Evolutionary conservation across 139 green algal species (phyloP).

Genomic region (Chlorella sp.): DNA sequence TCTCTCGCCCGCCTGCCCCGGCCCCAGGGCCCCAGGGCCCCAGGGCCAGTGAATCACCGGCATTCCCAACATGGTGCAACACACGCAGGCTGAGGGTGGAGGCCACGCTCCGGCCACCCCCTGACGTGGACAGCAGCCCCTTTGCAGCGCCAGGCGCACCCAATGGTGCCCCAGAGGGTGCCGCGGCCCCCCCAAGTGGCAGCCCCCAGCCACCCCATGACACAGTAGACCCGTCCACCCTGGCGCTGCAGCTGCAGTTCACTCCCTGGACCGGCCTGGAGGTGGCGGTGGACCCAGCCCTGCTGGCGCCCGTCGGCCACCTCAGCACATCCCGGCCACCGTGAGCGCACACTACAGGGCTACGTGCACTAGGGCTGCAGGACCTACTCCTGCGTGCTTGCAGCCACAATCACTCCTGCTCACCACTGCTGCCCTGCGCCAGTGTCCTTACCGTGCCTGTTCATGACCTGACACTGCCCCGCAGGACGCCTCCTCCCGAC

Average conservation of each 20-base stretch:
- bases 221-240: not conserved
- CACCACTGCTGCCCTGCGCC: not conserved
- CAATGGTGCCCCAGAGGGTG: not conserved
- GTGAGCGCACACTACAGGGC: not conserved
- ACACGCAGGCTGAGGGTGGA: not conserved
- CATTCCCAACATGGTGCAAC: not conserved
- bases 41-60: not conserved
- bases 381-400: no score
- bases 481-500: not conserved
- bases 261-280: conserved; percentile 5
- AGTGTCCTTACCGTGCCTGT: no score
- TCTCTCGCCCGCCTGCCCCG: not conserved
- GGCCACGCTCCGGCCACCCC: not conserved
- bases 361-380: not conserved
- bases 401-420: not conserved
- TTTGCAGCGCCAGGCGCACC: not conserved
- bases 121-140: not conserved
- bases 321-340: not conserved
- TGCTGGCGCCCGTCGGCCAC: not conserved
- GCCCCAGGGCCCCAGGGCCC: not conserved
- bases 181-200: not conserved
- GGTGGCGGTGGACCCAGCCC: not conserved
- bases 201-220: no score
- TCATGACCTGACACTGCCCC: no score
- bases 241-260: conserved; percentile 8